A percentile compares a stretch with the other conserved stretches of the same genome.
Conservation (phyloP, 768 basidiomycete species). For the Pleurotus ostreatus region DNA sequence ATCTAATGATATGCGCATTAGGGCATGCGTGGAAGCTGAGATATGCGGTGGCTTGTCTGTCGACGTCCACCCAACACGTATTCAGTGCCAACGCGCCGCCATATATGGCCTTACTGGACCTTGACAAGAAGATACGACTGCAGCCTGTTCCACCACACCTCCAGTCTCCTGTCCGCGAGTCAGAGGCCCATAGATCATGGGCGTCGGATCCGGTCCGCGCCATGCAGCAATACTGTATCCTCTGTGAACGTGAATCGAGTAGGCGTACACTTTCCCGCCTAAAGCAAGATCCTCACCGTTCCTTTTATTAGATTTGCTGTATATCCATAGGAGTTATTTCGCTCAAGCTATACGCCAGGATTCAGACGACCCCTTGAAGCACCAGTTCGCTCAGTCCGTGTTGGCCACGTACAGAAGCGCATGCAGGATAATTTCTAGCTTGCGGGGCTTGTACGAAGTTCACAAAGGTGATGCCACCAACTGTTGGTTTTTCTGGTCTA, state of each 20-base stretch:
- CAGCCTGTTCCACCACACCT: slow-evolving; percentile 44
- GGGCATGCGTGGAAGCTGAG: slow-evolving; percentile 43
- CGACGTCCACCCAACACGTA: slow-evolving; percentile 37
- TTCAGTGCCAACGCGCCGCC: slow-evolving; percentile 32
- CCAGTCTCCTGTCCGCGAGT: slow-evolving; percentile 28
- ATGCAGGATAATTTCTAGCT: slow-evolving; percentile 33
- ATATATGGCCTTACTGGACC: slow-evolving; percentile 41
- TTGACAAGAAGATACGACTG: slow-evolving; percentile 48
- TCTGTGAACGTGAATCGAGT: slow-evolving; percentile 44
- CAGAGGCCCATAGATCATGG: slow-evolving; percentile 33
- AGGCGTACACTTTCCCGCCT: slow-evolving; percentile 7
- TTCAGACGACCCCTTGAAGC: slow-evolving; percentile 37
- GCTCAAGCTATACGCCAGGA: slow-evolving; percentile 39
- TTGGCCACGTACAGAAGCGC: slow-evolving; percentile 41
- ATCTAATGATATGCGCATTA: slow-evolving; percentile 13
- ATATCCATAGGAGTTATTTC: slow-evolving; percentile 47
- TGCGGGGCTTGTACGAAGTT: slow-evolving; percentile 31
- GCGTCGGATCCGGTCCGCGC: slow-evolving; percentile 32
- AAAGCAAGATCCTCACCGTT: neutral
- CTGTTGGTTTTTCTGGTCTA: slow-evolving; percentile 51
- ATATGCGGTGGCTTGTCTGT: slow-evolving; percentile 41
- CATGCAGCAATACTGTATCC: slow-evolving; percentile 40
- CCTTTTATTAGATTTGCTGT: slow-evolving; percentile 31
- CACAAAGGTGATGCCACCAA: slow-evolving; percentile 29
- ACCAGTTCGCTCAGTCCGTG: slow-evolving; percentile 43